Percentiles rank a stretch among this genome's conserved stretches.
Evolutionary conservation across 2,329 filamentous ascomycete species (phyloP).

Genomic region (Claviceps sp.): DNA sequence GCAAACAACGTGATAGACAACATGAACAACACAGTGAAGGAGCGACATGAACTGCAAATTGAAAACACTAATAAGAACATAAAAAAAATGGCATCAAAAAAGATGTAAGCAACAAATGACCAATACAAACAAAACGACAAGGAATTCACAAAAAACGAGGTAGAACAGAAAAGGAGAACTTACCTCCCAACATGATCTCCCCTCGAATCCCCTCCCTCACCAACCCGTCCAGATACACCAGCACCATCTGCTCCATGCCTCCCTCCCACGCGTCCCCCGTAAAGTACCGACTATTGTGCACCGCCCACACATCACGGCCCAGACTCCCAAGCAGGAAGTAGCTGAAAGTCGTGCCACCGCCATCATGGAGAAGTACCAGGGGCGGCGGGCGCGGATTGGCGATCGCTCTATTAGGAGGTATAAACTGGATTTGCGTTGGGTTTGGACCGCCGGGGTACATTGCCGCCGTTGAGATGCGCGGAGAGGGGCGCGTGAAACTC

Average conservation of each 20-base stretch:
- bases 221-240: conserved; percentile 14
- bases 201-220: conserved; percentile 13
- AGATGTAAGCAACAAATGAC: too few relatives aligned
- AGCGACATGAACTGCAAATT: too few relatives aligned
- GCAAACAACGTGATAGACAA: too few relatives aligned
- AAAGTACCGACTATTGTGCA: conserved; percentile 17
- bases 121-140: too few relatives aligned
- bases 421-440: conserved; percentile 11
- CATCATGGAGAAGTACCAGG: conserved; percentile 18
- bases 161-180: neutral
- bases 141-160: too few relatives aligned
- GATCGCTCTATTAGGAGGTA: conserved; percentile 8
- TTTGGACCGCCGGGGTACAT: conserved; percentile 15
- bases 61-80: too few relatives aligned
- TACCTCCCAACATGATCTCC: conserved; percentile 15
- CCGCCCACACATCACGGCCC: conserved; percentile 18
- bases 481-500: too few relatives aligned
- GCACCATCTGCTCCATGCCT: conserved; percentile 17
- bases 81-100: too few relatives aligned
- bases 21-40: too few relatives aligned
- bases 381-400: conserved; percentile 8
- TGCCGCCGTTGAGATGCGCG: neutral
- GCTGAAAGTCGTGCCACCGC: conserved; percentile 18
- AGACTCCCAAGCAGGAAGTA: conserved; percentile 16
- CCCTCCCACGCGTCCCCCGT: conserved; percentile 13